phyloP scores from a whole-genome alignment of 495 filamentous ascomycete species.

The Aspergillus nanangensis region DNA sequence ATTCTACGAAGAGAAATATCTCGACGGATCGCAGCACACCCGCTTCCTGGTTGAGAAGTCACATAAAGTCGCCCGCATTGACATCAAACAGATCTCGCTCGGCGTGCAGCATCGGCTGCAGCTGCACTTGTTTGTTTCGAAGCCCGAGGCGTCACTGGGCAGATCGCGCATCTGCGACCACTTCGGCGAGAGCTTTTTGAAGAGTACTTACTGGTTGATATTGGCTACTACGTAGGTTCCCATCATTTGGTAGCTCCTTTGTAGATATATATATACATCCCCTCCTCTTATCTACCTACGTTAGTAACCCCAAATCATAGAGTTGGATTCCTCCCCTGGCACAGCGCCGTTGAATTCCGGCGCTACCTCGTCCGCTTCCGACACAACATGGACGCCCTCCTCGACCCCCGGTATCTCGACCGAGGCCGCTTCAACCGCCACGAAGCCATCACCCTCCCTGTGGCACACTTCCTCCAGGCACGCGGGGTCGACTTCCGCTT shows the following conservation, averaged over 20 bases:
- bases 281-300: not conserved
- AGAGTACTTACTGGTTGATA: constrained; percentile 35
- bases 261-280: not conserved
- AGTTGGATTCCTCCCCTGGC: constrained; percentile 38
- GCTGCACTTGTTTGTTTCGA: constrained; percentile 23
- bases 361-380: constrained; percentile 23
- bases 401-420: constrained; percentile 20
- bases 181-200: constrained; percentile 32
- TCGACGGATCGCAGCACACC: not conserved
- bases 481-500: constrained; percentile 41
- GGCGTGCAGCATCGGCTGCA: constrained; percentile 25
- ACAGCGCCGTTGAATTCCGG: constrained; percentile 35
- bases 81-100: constrained; percentile 13
- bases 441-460: constrained; percentile 35
- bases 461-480: constrained; percentile 30
- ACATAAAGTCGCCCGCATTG: no score
- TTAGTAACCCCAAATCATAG: constrained; percentile 11
- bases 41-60: no score
- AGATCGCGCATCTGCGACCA: constrained; percentile 30
- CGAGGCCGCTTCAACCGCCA: constrained; percentile 32
- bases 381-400: constrained; percentile 19
- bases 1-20: not conserved
- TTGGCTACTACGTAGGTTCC: constrained; percentile 27
- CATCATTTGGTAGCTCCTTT: not conserved
- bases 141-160: constrained; percentile 26